Evolutionary conservation across 1,284 basidiomycete genomes (phyloP).

Genomic region (Apiotrichum porosum): DNA sequence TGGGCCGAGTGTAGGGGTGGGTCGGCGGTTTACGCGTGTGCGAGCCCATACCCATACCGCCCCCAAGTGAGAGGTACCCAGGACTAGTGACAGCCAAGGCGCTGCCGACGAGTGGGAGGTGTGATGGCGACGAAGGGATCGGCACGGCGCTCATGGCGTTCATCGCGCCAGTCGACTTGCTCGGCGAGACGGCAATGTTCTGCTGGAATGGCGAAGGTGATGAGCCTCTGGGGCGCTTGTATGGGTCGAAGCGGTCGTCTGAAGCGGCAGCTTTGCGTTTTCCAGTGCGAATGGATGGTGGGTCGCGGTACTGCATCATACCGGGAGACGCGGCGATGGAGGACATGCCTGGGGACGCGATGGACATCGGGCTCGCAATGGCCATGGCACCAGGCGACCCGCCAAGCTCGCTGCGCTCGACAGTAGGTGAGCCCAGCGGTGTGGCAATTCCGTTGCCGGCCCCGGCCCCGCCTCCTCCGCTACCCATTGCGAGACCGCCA

Average conservation of each 20-base stretch:
- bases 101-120: constrained; percentile 26
- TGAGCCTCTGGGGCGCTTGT: constrained; percentile 41
- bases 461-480: constrained; percentile 1
- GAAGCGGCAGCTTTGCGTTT: constrained; percentile 39
- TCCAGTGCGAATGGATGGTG: constrained; percentile 33
- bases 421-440: constrained; percentile 37
- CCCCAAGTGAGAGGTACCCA: constrained; percentile 10
- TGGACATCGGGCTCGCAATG: neutral
- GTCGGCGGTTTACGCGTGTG: constrained; percentile 3
- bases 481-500: constrained; percentile 35
- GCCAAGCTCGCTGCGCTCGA: constrained; percentile 35
- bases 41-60: neutral
- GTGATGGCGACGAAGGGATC: constrained; percentile 38
- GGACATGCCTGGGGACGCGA: too few species aligned
- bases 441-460: constrained; percentile 29
- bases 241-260: constrained; percentile 47
- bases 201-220: constrained; percentile 36
- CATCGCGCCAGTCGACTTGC: constrained; percentile 19
- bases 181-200: constrained; percentile 31
- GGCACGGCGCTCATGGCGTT: too few species aligned
- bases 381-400: constrained; percentile 3
- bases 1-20: constrained; percentile 38
- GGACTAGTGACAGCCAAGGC: constrained; percentile 14
- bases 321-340: constrained; percentile 19
- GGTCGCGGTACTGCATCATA: constrained; percentile 45